Evolutionary conservation across 495 filamentous ascomycete genomes (phyloP).

Genomic region (Viridothelium virens): DNA sequence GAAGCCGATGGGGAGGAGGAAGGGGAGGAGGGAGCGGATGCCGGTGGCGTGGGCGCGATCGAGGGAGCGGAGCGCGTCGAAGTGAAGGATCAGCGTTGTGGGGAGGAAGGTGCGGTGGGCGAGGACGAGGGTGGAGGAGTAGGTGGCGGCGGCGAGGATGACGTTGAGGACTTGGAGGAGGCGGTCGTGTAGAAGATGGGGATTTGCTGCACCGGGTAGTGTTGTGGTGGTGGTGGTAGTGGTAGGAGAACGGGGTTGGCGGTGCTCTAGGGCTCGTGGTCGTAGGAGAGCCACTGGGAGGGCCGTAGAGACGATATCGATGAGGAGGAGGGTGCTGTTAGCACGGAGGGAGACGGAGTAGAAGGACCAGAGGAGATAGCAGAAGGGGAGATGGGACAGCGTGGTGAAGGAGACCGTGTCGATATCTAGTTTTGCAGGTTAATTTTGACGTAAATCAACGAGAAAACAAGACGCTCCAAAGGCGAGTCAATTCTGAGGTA

Average conservation of each 20-base stretch:
- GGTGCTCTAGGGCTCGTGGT: conserved; percentile 53
- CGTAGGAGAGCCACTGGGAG: conserved; percentile 67
- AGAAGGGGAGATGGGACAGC: conserved; percentile 61
- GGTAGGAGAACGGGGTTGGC: conserved; percentile 41
- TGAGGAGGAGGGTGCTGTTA: conserved; percentile 47
- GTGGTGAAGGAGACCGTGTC: conserved; percentile 62
- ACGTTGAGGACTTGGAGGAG: conserved; percentile 55
- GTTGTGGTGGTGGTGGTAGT: conserved; percentile 35
- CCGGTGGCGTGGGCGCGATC: conserved; percentile 52
- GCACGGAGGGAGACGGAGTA: conserved; percentile 58
- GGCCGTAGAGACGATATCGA: conserved; percentile 58
- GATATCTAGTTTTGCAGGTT: conserved; percentile 41
- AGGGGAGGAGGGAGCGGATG: conserved; percentile 42
- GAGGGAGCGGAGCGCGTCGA: conserved; percentile 58
- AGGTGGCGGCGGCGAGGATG: conserved; percentile 58
- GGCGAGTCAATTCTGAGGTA: not conserved
- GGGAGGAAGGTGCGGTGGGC: conserved; percentile 61
- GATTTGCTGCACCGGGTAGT: conserved; percentile 38
- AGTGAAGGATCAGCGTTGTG: conserved; percentile 57
- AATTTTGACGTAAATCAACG: not conserved
- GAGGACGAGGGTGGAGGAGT: conserved; percentile 55
- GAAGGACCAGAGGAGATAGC: conserved; percentile 64
- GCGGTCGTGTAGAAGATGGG: conserved; percentile 59
- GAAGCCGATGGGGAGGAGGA: conserved; percentile 56
- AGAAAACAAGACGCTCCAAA: not conserved